Evolutionary conservation across 352 stramenopile species (phyloP).

Genomic region (Globisporangium acanthophoron): DNA sequence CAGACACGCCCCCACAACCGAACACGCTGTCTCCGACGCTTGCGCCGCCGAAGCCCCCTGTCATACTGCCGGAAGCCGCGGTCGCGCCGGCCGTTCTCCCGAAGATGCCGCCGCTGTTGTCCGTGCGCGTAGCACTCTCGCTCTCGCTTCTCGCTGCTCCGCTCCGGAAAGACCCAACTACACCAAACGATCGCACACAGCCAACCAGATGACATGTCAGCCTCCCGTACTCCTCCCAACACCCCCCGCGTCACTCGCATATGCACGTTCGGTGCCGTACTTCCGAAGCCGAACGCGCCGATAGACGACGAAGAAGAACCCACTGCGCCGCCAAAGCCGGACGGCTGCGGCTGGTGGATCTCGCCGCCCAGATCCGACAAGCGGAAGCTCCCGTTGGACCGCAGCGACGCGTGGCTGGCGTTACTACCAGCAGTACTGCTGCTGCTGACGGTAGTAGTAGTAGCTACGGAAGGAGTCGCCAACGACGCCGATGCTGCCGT

Average conservation of each 20-base stretch:
- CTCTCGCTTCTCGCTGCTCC: neutral
- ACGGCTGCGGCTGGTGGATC: conserved; percentile 30
- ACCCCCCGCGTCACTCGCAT: neutral
- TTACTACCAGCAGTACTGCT: neutral
- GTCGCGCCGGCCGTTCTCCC: neutral
- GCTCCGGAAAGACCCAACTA: conserved; percentile 10
- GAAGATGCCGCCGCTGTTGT: conserved; percentile 8
- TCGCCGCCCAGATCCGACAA: conserved; percentile 58
- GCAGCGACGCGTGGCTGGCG: neutral
- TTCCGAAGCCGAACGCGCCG: conserved; percentile 29
- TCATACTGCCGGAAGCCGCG: neutral
- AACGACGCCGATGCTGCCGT: neutral
- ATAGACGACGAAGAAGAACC: conserved; percentile 9
- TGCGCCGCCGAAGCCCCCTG: neutral
- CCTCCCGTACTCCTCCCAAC: neutral
- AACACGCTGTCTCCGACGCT: conserved; percentile 20
- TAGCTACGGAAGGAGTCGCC: neutral
- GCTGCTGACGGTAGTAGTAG: neutral
- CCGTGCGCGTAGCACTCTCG: conserved; percentile 3
- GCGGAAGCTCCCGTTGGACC: conserved; percentile 23
- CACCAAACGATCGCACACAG: neutral
- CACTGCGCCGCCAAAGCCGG: conserved; percentile 14
- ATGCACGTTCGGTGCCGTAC: conserved; percentile 15
- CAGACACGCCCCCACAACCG: conserved; percentile 7
- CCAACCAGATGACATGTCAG: neutral